Evolutionary conservation across 2,329 filamentous ascomycete species (phyloP), one percentile per base, ranked within the genome.

Genomic region (Colletotrichum gigasporum): DNA sequence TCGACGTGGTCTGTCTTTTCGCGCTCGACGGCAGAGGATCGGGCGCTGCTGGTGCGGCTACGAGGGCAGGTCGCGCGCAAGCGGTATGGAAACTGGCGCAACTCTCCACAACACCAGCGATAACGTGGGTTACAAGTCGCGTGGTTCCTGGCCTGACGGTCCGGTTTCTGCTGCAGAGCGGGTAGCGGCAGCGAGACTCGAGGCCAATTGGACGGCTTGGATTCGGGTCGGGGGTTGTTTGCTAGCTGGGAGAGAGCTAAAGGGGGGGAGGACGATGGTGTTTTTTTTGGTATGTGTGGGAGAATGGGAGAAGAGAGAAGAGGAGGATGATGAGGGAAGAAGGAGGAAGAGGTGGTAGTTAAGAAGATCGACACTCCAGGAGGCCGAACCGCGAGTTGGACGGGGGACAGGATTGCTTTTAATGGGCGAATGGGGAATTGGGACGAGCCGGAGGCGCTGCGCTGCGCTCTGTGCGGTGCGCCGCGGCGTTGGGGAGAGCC

Each of bases 341-440:
- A 24, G 32, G 54, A 58, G 54, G 34, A 37, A 30, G 42, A 58
- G 4, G 62, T 35, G 48, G 56, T 65, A 51, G 51, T 65, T 65
- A 65, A 62, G 50, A 65, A 65, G 56, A 51, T 11, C 62, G 24
- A 50, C 24, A 50, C 42, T 48, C 56, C 41, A 55, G 30, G 30
- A 55, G 50, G 57, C 62, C 62, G 42, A 55, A 22, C 62, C 24
- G 41, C 57, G 57, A 65, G 42, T 50, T 61, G 56, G 62, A 62
- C 56, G 56, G 56, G 62, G 62, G 30, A 65, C 48, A 30, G 62
- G 62, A 62, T 55, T 62, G 62, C 62, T 48, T 62, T 65, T 54
- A 51, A 61, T 62, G 62, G 56, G n/a, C 62, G 57, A 62, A 65
- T 65, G 62, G 62, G 62, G 62, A 65, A 28, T 61, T 53, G 41